phyloP scores from a whole-genome alignment of 2,329 filamentous ascomycete genomes.

The Claviceps maximensis region DNA sequence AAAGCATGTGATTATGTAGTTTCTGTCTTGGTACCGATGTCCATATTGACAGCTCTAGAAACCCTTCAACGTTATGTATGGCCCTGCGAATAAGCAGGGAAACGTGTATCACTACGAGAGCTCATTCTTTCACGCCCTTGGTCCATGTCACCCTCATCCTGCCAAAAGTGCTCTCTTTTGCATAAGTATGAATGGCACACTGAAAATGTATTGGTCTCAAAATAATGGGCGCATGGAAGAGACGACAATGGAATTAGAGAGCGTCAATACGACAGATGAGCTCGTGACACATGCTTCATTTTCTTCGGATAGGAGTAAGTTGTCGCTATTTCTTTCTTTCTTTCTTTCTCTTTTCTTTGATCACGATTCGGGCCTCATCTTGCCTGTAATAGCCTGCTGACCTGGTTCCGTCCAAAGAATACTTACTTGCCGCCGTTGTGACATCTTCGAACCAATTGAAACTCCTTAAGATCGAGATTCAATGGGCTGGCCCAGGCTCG shows the following conservation, averaged over 20 bases:
- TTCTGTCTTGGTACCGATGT: too few relatives aligned
- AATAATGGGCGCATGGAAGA: constrained; percentile 61
- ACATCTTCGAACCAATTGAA: constrained; percentile 60
- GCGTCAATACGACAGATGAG: constrained; percentile 57
- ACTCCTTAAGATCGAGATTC: constrained; percentile 58
- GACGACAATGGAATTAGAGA: constrained; percentile 59
- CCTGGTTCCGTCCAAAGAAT: constrained; percentile 20
- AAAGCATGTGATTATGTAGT: background rate
- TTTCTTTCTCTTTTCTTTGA: background rate
- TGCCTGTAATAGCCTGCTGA: background rate
- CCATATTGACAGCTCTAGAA: constrained; percentile 16
- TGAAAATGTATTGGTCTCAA: constrained; percentile 69
- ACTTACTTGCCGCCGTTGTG: constrained; percentile 51
- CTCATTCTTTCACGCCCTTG: constrained; percentile 49
- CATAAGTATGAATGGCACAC: constrained; percentile 58
- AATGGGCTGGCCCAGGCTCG: constrained; percentile 49
- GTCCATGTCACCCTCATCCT: constrained; percentile 59
- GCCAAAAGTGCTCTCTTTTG: constrained; percentile 63
- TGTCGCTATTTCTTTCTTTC: background rate
- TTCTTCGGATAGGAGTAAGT: constrained; percentile 58
- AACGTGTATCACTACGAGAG: constrained; percentile 57
- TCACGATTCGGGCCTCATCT: too few relatives aligned
- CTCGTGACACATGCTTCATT: constrained; percentile 69
- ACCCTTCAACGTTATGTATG: constrained; percentile 34
- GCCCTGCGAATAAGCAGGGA: constrained; percentile 50